These are phyloP conservation scores for Acacia concinna DNA, from an alignment of 331 rosid species.

Conservation along the genomic window DNA sequence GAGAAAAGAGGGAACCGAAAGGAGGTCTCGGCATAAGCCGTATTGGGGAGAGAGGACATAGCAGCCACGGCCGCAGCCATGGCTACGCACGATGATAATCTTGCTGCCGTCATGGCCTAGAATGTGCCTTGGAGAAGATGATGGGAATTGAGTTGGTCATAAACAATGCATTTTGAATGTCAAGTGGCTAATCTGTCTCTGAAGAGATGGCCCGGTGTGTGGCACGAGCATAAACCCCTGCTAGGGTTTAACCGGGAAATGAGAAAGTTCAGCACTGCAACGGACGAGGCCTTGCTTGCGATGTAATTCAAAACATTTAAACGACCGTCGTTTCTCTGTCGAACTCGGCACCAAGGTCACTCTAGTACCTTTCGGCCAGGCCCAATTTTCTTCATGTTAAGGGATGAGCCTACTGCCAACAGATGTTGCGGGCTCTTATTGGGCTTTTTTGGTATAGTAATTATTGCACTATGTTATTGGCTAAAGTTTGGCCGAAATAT, in stretches of 20 bases:
- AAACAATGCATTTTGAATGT: not conserved
- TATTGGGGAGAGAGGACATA: constrained; percentile 51
- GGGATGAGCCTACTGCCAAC: not conserved
- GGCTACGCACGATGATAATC: constrained; percentile 62
- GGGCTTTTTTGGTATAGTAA: not conserved
- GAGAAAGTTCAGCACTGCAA: not conserved
- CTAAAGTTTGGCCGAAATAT: too few relatives aligned
- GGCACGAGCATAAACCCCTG: constrained; percentile 39
- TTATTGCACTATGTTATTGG: too few relatives aligned
- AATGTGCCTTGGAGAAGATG: constrained; percentile 25
- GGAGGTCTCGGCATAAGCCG: constrained; percentile 58
- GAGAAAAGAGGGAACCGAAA: constrained; percentile 67
- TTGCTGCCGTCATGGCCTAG: constrained; percentile 62
- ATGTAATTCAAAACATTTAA: constrained; percentile 28
- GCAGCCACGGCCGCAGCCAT: constrained; percentile 68
- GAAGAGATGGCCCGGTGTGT: constrained; percentile 10
- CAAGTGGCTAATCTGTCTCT: not conserved
- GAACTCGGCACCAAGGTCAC: not conserved
- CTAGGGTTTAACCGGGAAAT: constrained; percentile 50
- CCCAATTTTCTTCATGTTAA: not conserved
- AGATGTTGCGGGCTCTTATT: not conserved
- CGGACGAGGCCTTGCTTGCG: constrained; percentile 23
- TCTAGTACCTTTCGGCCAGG: not conserved
- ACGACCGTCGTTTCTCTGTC: constrained; percentile 27
- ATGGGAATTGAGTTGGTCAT: not conserved